phyloP scores from a whole-genome alignment of 2,329 filamentous ascomycete genomes.

The Sporothrix pallida region DNA sequence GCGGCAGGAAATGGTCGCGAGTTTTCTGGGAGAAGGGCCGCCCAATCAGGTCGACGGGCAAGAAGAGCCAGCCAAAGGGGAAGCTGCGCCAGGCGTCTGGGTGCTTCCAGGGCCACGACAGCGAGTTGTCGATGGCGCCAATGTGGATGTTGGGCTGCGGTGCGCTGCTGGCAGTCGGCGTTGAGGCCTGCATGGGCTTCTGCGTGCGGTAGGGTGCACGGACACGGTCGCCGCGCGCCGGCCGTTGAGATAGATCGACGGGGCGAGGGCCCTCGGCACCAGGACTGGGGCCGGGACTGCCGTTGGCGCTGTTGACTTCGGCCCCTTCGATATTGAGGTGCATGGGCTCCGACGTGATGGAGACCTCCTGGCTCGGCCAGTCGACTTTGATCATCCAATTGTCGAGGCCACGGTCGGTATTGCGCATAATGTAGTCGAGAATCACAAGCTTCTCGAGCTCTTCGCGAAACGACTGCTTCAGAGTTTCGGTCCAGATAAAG shows the following conservation, averaged over 20 bases:
- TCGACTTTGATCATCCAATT: slow-evolving; percentile 99
- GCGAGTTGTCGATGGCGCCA: slow-evolving; percentile 94
- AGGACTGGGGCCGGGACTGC: slow-evolving; percentile 43
- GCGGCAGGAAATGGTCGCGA: slow-evolving; percentile 90
- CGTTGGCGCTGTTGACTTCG: slow-evolving; percentile 42
- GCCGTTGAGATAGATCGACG: slow-evolving; percentile 57
- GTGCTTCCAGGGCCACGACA: slow-evolving; percentile 99
- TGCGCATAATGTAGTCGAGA: slow-evolving; percentile 98
- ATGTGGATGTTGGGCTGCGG: slow-evolving; percentile 72
- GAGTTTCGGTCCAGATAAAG: slow-evolving; percentile 83
- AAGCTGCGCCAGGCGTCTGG: slow-evolving; percentile 92
- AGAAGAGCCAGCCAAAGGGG: slow-evolving; percentile 97
- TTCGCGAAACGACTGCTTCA: slow-evolving; percentile 93
- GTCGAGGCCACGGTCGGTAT: slow-evolving; percentile 93
- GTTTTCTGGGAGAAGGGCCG: slow-evolving; percentile 95
- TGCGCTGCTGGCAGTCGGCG: slow-evolving; percentile 51
- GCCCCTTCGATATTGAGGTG: slow-evolving; percentile 67
- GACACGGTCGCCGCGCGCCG: slow-evolving; percentile 49
- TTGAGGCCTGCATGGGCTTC: slow-evolving; percentile 82
- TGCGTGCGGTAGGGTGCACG: slow-evolving; percentile 71
- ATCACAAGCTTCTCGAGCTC: slow-evolving; percentile 97
- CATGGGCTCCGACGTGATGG: slow-evolving; percentile 81
- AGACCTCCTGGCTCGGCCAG: slow-evolving; percentile 79
- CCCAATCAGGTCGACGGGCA: slow-evolving; percentile 94
- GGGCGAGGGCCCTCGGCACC: slow-evolving; percentile 65